phyloP scores from a whole-genome alignment of 23 red algal genomes.

The Gracilaria domingensis region DNA sequence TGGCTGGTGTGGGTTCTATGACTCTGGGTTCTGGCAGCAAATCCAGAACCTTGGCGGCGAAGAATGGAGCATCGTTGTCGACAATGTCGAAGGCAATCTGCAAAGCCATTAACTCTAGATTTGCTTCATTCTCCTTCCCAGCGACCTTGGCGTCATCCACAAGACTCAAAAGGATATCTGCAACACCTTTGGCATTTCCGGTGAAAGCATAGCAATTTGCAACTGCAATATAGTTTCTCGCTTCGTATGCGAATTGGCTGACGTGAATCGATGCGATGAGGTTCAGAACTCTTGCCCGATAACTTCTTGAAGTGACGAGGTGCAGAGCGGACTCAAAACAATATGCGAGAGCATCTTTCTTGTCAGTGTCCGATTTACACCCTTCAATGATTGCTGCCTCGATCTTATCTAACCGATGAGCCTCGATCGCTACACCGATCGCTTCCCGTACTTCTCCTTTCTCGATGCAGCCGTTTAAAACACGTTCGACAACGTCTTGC shows the following conservation, averaged over 20 bases:
- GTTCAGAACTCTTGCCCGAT: constrained; percentile 80
- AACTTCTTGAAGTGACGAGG: constrained; percentile 80
- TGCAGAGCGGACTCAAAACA: constrained; percentile 88
- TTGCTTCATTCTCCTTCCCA: constrained; percentile 52
- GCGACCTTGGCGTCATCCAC: constrained; percentile 31
- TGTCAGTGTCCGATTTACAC: constrained; percentile 35
- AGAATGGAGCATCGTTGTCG: constrained; percentile 90
- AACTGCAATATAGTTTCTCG: constrained; percentile 72
- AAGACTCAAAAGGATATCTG: constrained; percentile 70
- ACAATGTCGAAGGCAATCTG: constrained; percentile 98
- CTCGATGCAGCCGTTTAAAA: constrained; percentile 82
- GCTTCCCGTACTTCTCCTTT: constrained; percentile 89
- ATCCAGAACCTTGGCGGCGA: constrained; percentile 67
- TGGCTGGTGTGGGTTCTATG: constrained; percentile 11
- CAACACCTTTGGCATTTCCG: constrained; percentile 84
- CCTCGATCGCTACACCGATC: constrained; percentile 93
- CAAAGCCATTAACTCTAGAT: constrained; percentile 76
- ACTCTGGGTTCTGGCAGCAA: constrained; percentile 64
- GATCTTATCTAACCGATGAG: constrained; percentile 80
- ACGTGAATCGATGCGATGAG: constrained; percentile 73
- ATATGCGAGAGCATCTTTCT: constrained; percentile 77
- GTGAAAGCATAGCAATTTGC: constrained; percentile 87
- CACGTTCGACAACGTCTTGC: constrained; percentile 87
- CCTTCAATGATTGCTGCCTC: constrained; percentile 74
- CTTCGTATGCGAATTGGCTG: constrained; percentile 50